These are phyloP conservation scores for Fusarium albosuccineum DNA, from an alignment of 2,329 filamentous ascomycete genomes.

Conservation along the genomic window DNA sequence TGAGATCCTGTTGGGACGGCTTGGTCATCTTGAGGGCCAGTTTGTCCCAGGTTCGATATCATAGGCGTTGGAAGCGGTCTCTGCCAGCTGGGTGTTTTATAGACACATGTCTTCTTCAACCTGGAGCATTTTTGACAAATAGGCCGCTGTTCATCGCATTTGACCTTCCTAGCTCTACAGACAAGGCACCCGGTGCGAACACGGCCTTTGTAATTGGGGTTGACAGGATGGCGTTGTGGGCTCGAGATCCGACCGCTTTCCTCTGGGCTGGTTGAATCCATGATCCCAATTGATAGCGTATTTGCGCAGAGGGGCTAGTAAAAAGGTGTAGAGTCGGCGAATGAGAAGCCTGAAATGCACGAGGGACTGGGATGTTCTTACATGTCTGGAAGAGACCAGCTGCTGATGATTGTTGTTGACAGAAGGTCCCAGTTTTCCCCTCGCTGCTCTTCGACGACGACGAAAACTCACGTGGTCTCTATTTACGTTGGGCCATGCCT, in stretches of 20 bases:
- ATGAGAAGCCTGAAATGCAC: background rate
- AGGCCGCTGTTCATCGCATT: slow-evolving; percentile 20
- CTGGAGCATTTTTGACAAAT: slow-evolving; percentile 15
- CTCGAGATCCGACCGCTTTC: background rate
- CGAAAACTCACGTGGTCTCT: no score
- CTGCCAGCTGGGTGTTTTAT: slow-evolving; percentile 10
- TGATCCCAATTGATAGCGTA: background rate
- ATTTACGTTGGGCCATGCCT: no score
- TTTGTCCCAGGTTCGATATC: background rate
- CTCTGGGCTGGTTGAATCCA: background rate
- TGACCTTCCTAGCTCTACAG: slow-evolving; percentile 10
- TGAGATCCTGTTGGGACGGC: background rate
- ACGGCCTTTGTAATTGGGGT: slow-evolving; percentile 1
- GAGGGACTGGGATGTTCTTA: background rate
- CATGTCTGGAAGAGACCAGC: no score
- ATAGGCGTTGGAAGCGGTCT: background rate
- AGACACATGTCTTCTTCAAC: slow-evolving; percentile 18
- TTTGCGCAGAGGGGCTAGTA: background rate
- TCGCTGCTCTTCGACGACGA: no score
- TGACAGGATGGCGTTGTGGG: background rate
- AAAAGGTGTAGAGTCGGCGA: background rate
- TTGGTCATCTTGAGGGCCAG: background rate
- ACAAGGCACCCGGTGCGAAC: slow-evolving; percentile 13
- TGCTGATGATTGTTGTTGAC: no score
- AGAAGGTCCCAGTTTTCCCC: no score